These are phyloP conservation scores for Alopecurus myosuroides DNA, from an alignment of 176 grass and related monocot species.

Conservation along the genomic window DNA sequence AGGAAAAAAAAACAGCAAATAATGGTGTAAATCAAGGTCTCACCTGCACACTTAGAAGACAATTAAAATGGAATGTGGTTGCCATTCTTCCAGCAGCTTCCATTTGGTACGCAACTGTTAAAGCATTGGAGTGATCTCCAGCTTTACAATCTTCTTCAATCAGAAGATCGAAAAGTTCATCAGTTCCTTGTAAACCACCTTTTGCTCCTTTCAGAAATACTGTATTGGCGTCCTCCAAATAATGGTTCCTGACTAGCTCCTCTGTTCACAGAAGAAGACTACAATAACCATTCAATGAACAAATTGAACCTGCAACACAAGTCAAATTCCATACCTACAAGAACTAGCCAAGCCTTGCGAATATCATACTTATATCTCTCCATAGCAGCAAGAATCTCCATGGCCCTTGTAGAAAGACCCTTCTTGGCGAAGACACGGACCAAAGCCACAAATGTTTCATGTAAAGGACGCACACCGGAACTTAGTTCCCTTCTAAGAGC, in stretches of 20 bases:
- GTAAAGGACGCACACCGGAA: constrained; percentile 68
- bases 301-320: constrained; percentile 18
- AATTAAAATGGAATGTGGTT: constrained; percentile 96
- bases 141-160: constrained; percentile 98
- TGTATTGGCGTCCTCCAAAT: constrained; percentile 81
- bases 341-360: constrained; percentile 89
- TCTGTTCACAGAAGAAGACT: constrained; percentile 51
- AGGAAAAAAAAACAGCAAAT: background rate
- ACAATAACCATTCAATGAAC: constrained; percentile 17
- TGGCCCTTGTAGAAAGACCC: constrained; percentile 82
- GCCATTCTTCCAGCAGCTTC: constrained; percentile 97
- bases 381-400: constrained; percentile 98
- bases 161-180: constrained; percentile 78
- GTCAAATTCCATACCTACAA: constrained; percentile 63
- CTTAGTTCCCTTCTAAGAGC: constrained; percentile 94
- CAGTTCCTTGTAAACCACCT: constrained; percentile 74
- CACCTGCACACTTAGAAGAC: constrained; percentile 99
- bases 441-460: constrained; percentile 92
- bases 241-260: constrained; percentile 72
- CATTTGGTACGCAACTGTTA: constrained; percentile 98
- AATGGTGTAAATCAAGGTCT: constrained; percentile 6
- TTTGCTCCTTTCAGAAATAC: constrained; percentile 94
- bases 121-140: constrained; percentile 90
- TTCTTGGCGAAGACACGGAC: constrained; percentile 89
- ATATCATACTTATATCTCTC: constrained; percentile 90